Conservation (phyloP, 805 yeast genomes). For the Schwanniomyces occidentalis region DNA sequence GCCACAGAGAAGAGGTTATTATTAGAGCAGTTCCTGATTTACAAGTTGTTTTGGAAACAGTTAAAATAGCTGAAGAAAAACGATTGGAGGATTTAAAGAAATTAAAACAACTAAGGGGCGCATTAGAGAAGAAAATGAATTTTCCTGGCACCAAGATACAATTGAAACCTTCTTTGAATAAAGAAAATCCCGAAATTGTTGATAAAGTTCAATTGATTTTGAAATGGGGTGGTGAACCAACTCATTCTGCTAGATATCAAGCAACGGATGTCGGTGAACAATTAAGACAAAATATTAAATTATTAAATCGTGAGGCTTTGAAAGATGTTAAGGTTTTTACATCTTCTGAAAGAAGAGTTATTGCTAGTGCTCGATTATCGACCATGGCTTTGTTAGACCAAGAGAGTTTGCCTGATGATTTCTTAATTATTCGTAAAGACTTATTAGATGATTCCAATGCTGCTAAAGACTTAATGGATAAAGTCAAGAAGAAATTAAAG, state of each 20-base stretch:
- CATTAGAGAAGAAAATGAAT: slow-evolving; percentile 82
- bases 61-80: slow-evolving; percentile 76
- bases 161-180: slow-evolving; percentile 79
- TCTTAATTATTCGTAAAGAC: slow-evolving; percentile 82
- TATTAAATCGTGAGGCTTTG: slow-evolving; percentile 80
- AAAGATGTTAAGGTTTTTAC: slow-evolving; percentile 86
- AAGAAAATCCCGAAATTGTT: slow-evolving; percentile 61
- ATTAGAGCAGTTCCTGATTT: slow-evolving; percentile 87
- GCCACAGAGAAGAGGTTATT: slow-evolving; percentile 94
- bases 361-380: slow-evolving; percentile 88
- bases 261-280: slow-evolving; percentile 96
- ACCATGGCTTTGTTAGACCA: slow-evolving; percentile 64
- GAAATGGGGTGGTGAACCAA: slow-evolving; percentile 99
- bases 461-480: slow-evolving; percentile 96
- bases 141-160: slow-evolving; percentile 98
- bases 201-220: slow-evolving; percentile 94
- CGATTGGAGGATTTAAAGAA: slow-evolving; percentile 79
- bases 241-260: slow-evolving; percentile 94
- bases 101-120: slow-evolving; percentile 71
- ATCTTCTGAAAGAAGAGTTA: slow-evolving; percentile 92
- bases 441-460: slow-evolving; percentile 95
- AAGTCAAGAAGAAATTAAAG: slow-evolving; percentile 93
- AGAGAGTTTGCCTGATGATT: slow-evolving; percentile 64
- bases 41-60: slow-evolving; percentile 80
- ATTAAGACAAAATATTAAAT: slow-evolving; percentile 84